Evolutionary conservation across 2,329 filamentous ascomycete genomes (phyloP).

Genomic region (Paecilomyces sp.): DNA sequence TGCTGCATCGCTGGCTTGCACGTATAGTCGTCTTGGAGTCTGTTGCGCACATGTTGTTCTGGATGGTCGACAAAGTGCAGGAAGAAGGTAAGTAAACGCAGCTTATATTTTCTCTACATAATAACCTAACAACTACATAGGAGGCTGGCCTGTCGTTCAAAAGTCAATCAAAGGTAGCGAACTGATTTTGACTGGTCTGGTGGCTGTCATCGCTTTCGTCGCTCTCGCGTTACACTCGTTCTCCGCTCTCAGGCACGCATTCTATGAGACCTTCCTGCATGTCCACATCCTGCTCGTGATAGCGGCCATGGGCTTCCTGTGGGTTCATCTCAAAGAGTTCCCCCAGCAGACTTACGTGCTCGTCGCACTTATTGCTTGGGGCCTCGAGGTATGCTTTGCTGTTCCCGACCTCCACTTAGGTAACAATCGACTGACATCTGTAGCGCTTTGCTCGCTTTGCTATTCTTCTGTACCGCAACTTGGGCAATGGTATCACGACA

Average conservation of each 20-base stretch:
- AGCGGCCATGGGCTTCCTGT: conserved; percentile 62
- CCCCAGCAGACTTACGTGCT: conserved; percentile 70
- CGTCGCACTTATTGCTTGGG: conserved; percentile 70
- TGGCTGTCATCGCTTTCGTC: conserved; percentile 50
- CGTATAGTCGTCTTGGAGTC: conserved; percentile 62
- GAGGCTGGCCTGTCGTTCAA: conserved; percentile 29
- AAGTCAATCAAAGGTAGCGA: conserved; percentile 20
- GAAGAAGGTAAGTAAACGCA: conserved; percentile 39
- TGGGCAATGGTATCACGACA: conserved; percentile 51
- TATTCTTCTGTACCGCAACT: conserved; percentile 60
- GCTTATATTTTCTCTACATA: conserved; percentile 11
- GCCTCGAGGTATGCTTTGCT: conserved; percentile 46
- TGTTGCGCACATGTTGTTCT: conserved; percentile 60
- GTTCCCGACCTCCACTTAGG: neutral
- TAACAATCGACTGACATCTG: conserved; percentile 5
- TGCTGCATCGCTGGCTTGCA: conserved; percentile 75
- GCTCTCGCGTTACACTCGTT: conserved; percentile 63
- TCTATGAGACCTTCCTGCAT: conserved; percentile 94
- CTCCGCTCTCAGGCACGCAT: conserved; percentile 81
- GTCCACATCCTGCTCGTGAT: conserved; percentile 71
- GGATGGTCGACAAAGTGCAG: conserved; percentile 62
- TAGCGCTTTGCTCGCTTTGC: conserved; percentile 54
- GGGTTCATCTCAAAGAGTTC: conserved; percentile 66
- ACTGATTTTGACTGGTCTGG: conserved; percentile 36
- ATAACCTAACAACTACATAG: conserved; percentile 46